Base-by-base conservation (phyloP, 164 flowering plant species). In the Aristolochia californica region DNA sequence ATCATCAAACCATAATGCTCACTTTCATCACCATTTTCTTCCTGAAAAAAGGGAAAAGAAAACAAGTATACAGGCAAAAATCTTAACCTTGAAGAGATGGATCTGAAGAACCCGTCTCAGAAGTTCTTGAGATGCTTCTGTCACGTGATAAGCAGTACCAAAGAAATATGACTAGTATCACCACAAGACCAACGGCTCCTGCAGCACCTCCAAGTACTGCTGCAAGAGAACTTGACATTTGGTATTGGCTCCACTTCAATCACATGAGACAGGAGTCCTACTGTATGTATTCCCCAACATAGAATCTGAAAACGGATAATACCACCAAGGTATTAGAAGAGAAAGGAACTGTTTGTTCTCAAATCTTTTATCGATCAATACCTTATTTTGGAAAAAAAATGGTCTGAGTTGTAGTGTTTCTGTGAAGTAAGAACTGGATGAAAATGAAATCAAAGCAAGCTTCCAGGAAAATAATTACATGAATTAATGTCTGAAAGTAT, bases 181-280 rank as follows among this genome's bases (percentile, higher is more conserved):
- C 84, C 64, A 80, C 81, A 75, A 87, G 78, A 70, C 81, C 89
- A 80, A 83, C 72, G 73, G 81, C 86, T 82, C 97, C 97, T 80
- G 84, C 95, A 87, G 87, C 95, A 74, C 93, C 87, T 78, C 93
- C 97, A 56, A 85, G 30, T 66, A 85, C 67, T 71, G 87, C 89
- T 77, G 94, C 95, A 87, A 83, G 89, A 79, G 79, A 60, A 80
- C 68, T 75, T 80, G 94, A 83, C 97, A 90, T 90, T 72, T 83
- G 83, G 77, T 72, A 68, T 54, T 66, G 66, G 74, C 77, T 65
- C 67, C 72, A 70, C 73, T 73, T 80, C 73, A 80, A 60, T 65
- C 66, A 64, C 47, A 44, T 55, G 15, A 63, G 58, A 70, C 63
- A 45, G 59, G 62, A 56, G 60, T 66, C 63, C 50, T 25, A 17